A percentile compares a stretch with the other conserved stretches of the same genome.
Evolutionary conservation across 192 early-diverging fungal species (phyloP).

Genomic region (Coemansia erecta): DNA sequence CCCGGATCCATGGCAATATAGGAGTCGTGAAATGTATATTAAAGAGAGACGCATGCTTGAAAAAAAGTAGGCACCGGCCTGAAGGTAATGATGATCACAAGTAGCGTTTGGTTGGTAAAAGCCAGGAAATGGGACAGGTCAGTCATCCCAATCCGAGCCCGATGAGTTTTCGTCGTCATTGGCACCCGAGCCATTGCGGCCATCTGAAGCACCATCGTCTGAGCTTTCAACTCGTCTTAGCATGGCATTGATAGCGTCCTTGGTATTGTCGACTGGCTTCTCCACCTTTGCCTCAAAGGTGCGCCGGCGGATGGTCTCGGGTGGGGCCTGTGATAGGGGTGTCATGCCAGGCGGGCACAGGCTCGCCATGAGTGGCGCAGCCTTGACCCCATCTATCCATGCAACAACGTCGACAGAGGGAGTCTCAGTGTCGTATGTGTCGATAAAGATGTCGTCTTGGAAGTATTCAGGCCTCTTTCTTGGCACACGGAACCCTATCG

Average conservation of each 20-base stretch:
- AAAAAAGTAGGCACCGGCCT: no score
- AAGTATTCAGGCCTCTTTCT: slow-evolving; percentile 82
- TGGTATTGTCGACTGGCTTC: slow-evolving; percentile 23
- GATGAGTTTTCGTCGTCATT: slow-evolving; percentile 6
- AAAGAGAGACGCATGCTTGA: no score
- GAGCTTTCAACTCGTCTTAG: slow-evolving; percentile 21
- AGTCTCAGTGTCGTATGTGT: slow-evolving; percentile 58
- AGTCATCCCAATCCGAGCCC: background rate
- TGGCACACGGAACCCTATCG: slow-evolving; percentile 73
- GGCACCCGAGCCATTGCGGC: slow-evolving; percentile 14
- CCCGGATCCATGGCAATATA: no score
- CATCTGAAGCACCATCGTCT: slow-evolving; percentile 1
- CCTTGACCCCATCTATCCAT: slow-evolving; percentile 55
- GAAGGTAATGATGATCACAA: no score
- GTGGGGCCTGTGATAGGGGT: slow-evolving; percentile 50
- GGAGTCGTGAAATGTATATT: no score
- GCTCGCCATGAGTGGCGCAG: slow-evolving; percentile 13
- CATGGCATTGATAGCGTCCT: slow-evolving; percentile 36
- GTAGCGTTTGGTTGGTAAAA: background rate
- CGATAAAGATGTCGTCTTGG: slow-evolving; percentile 84
- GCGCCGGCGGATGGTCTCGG: slow-evolving; percentile 18
- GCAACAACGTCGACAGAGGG: slow-evolving; percentile 50
- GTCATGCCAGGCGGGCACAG: slow-evolving; percentile 55
- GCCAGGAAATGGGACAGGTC: background rate
- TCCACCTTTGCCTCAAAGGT: slow-evolving; percentile 10